These are phyloP conservation scores for Taphrina deformans DNA, from an alignment of 1,139 yeast genomes.

Conservation along the genomic window DNA sequence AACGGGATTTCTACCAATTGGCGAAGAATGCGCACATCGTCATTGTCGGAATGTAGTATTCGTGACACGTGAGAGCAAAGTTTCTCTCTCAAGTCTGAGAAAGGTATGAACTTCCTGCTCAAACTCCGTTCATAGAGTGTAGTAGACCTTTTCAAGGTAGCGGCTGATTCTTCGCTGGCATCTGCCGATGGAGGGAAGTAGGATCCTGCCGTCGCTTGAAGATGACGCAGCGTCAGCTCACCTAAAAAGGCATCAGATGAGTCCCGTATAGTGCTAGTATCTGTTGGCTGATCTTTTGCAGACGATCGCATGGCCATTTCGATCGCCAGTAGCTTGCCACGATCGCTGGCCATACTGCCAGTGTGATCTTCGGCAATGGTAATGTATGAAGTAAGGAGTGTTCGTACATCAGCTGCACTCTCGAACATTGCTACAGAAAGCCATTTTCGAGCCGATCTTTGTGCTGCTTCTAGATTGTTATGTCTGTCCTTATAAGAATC, in stretches of 20 bases:
- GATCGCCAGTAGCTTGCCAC: constrained; percentile 18
- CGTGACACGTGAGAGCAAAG: constrained; percentile 39
- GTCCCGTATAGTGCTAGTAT: background rate
- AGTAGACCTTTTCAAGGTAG: background rate
- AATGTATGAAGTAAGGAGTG: constrained; percentile 16
- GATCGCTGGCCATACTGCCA: background rate
- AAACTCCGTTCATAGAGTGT: constrained; percentile 13
- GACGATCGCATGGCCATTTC: constrained; percentile 14
- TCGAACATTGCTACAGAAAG: constrained; percentile 24
- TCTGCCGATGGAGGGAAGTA: background rate
- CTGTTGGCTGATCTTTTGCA: constrained; percentile 13
- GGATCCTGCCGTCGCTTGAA: background rate
- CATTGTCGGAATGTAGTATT: constrained; percentile 35
- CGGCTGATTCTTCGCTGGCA: background rate
- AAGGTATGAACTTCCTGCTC: constrained; percentile 35
- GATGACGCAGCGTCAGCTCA: constrained; percentile 21
- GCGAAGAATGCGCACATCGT: constrained; percentile 37
- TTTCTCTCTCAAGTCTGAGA: constrained; percentile 38
- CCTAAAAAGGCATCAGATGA: constrained; percentile 20
- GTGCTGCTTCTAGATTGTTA: constrained; percentile 2
- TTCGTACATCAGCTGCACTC: constrained; percentile 19
- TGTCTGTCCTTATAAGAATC: constrained; percentile 22
- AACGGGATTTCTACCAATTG: constrained; percentile 70
- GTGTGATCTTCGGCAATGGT: constrained; percentile 14
- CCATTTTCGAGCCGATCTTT: constrained; percentile 11